A percentile compares a stretch with the other conserved stretches of the same genome.
These are phyloP conservation scores for Myriosclerotinia curreyana DNA, from an alignment of 2,329 filamentous ascomycete genomes.

Conservation along the genomic window DNA sequence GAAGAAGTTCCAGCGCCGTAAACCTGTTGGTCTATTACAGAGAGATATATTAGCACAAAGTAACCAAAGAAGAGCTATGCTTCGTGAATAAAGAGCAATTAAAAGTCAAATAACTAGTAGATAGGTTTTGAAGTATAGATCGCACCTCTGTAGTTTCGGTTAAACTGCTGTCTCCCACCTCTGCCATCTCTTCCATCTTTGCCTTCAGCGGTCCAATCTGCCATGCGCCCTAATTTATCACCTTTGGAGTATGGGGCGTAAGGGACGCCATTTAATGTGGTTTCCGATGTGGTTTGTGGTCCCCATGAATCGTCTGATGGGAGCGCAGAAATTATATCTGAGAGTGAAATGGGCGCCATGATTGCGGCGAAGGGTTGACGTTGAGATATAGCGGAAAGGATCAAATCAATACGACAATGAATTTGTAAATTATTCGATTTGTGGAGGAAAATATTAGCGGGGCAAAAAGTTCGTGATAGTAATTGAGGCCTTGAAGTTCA, in stretches of 20 bases:
- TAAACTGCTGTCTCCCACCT: slow-evolving; percentile 82
- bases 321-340: slow-evolving; percentile 67
- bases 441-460: slow-evolving; percentile 30
- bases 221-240: slow-evolving; percentile 98
- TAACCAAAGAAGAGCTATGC: slow-evolving; percentile 9
- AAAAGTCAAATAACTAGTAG: slow-evolving; percentile 20
- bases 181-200: slow-evolving; percentile 73
- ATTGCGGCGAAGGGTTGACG: slow-evolving; percentile 32
- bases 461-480: slow-evolving; percentile 21
- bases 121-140: slow-evolving; percentile 27
- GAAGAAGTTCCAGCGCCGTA: slow-evolving; percentile 87
- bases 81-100: slow-evolving; percentile 20
- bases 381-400: slow-evolving; percentile 17
- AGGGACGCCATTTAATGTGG: slow-evolving; percentile 88
- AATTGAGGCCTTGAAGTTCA: slow-evolving; percentile 1
- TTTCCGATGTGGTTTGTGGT: slow-evolving; percentile 75
- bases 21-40: slow-evolving; percentile 80
- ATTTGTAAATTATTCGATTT: slow-evolving; percentile 31
- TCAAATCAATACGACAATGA: slow-evolving; percentile 16
- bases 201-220: slow-evolving; percentile 91
- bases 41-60: slow-evolving; percentile 23
- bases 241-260: slow-evolving; percentile 98
- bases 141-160: slow-evolving; percentile 86
- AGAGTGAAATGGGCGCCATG: slow-evolving; percentile 55
- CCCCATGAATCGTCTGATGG: slow-evolving; percentile 83